These are phyloP conservation scores for Colletotrichum kahawae DNA, from an alignment of 2,329 filamentous ascomycete genomes.

Conservation along the genomic window DNA sequence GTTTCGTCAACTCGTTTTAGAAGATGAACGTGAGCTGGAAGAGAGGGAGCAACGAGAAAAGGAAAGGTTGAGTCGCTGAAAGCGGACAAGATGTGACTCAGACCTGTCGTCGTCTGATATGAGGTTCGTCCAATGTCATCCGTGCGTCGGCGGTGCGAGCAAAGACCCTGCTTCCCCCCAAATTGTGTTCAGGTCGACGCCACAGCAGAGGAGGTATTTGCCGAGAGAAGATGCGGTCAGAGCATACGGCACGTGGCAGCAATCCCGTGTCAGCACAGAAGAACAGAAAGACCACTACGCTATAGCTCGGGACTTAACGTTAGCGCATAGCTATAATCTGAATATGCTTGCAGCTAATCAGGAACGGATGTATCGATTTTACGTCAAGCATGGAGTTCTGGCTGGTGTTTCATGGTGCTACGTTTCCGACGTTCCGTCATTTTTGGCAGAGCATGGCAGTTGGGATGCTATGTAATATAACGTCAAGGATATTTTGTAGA, in stretches of 20 bases:
- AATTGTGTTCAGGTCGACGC: not conserved
- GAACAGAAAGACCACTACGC: constrained; percentile 14
- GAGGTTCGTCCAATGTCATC: not conserved
- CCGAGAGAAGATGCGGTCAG: constrained; percentile 3
- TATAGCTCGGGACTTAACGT: not conserved
- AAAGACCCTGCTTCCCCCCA: not conserved
- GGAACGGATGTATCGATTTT: constrained; percentile 5
- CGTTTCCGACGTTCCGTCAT: not conserved
- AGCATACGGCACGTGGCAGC: constrained; percentile 5
- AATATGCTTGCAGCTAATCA: constrained; percentile 12
- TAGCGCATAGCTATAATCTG: constrained; percentile 9
- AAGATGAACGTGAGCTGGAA: constrained; percentile 16
- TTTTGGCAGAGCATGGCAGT: not conserved
- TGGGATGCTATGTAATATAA: not conserved
- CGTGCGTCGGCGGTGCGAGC: not conserved
- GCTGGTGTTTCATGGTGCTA: constrained; percentile 15
- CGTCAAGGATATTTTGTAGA: not conserved
- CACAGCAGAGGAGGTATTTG: not conserved
- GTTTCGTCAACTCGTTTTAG: constrained; percentile 9
- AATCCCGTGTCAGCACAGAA: not conserved
- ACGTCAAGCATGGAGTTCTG: constrained; percentile 2
- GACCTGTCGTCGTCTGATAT: not conserved
- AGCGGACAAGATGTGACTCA: constrained; percentile 5
- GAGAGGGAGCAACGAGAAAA: constrained; percentile 7
- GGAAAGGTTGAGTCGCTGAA: not conserved